Conservation (phyloP, 2,329 filamentous ascomycete genomes). For the Colletotrichum sp. region DNA sequence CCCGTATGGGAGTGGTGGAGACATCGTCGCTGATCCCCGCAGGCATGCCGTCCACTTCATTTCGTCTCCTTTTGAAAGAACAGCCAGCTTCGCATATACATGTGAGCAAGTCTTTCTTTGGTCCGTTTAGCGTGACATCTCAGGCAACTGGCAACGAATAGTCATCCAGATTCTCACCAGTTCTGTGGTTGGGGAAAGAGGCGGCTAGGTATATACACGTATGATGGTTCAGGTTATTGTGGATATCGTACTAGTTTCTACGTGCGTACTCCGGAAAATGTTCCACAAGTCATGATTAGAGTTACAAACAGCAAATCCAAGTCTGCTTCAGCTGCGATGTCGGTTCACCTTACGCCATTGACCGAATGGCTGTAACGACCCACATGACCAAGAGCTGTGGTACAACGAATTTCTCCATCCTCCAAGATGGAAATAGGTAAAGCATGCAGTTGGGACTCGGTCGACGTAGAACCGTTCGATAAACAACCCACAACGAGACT, state of each 20-base stretch:
- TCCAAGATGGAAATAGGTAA: background rate
- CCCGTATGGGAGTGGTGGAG: background rate
- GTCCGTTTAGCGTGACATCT: background rate
- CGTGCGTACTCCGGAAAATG: background rate
- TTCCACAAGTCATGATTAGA: background rate
- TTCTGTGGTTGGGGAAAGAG: background rate
- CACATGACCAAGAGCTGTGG: background rate
- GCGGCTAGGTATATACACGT: background rate
- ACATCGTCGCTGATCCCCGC: background rate
- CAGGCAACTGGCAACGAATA: background rate
- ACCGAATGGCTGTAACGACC: background rate
- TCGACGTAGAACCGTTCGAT: background rate
- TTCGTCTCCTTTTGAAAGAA: background rate
- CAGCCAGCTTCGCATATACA: background rate
- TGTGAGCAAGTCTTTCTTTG: background rate
- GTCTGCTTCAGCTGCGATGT: background rate
- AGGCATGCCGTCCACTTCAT: background rate
- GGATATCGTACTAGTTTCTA: background rate
- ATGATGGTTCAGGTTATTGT: background rate
- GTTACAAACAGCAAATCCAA: accelerated
- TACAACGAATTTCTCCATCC: background rate
- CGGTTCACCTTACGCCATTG: background rate
- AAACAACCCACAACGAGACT: background rate
- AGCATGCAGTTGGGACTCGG: background rate
- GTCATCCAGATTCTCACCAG: background rate